These are phyloP conservation scores for Eucalyptus lansdowneana DNA, from an alignment of 345 rosid species.

Conservation along the genomic window DNA sequence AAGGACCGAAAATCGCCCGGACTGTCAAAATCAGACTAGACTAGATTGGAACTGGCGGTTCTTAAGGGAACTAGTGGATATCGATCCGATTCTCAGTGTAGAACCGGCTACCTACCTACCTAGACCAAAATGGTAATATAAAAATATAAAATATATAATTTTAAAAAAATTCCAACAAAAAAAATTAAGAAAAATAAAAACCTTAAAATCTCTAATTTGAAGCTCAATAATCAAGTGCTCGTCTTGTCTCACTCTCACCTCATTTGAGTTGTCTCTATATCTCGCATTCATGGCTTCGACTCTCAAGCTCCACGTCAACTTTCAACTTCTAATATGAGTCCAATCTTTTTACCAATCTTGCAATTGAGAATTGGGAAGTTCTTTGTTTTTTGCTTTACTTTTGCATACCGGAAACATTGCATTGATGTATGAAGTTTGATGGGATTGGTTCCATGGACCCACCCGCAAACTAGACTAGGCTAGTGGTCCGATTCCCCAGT, in stretches of 20 bases:
- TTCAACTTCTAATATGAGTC: neutral
- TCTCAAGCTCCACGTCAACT: neutral
- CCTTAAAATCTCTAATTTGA: no score
- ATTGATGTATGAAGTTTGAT: neutral
- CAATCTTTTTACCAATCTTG: neutral
- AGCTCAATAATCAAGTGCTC: neutral
- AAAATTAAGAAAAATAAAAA: no score
- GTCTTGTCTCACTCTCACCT: neutral
- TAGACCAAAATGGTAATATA: no score
- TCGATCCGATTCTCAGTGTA: no score
- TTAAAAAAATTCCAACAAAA: no score
- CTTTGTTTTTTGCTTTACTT: neutral
- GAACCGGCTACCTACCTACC: no score
- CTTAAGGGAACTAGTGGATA: no score
- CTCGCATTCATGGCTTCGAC: neutral
- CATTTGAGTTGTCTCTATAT: neutral
- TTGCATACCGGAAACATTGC: neutral
- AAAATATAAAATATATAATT: no score
- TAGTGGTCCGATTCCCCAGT: fast-evolving
- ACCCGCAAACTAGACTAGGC: fast-evolving
- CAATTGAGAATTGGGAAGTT: neutral
- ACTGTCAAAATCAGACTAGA: fast-evolving
- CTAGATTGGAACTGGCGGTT: fast-evolving
- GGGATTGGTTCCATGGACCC: no score
- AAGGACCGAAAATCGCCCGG: fast-evolving